phyloP scores from a whole-genome alignment of 2,329 filamentous ascomycete genomes.

The Aspergillus japonicus region DNA sequence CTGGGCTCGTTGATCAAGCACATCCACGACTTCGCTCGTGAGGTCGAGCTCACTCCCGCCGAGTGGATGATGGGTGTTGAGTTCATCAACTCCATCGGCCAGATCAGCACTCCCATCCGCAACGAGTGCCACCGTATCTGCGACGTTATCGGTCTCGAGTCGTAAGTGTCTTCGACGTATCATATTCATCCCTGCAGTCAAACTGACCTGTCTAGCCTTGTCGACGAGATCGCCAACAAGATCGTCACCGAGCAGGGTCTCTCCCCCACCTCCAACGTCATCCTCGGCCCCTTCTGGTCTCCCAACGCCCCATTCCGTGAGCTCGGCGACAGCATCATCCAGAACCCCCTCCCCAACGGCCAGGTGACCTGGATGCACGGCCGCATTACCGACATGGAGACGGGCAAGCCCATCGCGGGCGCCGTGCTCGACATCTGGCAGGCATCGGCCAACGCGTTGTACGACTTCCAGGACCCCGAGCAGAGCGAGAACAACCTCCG shows the following conservation, averaged over 20 bases:
- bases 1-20: constrained; percentile 65
- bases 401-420: constrained; percentile 63
- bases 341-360: constrained; percentile 57
- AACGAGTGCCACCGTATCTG: constrained; percentile 74
- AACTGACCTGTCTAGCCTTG: constrained; percentile 55
- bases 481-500: constrained; percentile 72
- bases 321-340: constrained; percentile 65
- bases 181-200: constrained; percentile 8
- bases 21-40: constrained; percentile 75
- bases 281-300: constrained; percentile 77
- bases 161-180: constrained; percentile 33
- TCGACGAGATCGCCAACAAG: constrained; percentile 76
- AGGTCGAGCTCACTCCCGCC: constrained; percentile 72
- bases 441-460: constrained; percentile 71
- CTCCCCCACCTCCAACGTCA: constrained; percentile 70
- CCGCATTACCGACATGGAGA: constrained; percentile 62
- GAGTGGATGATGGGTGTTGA: constrained; percentile 76
- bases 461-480: constrained; percentile 73
- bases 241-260: constrained; percentile 60
- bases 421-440: constrained; percentile 79
- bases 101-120: constrained; percentile 64
- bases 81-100: constrained; percentile 72
- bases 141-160: constrained; percentile 71
- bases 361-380: constrained; percentile 68
- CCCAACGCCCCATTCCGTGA: constrained; percentile 71